Percentiles rank a stretch among this genome's conserved stretches.
These are phyloP conservation scores for Aspergillus sp. DNA, from an alignment of 2,329 filamentous ascomycete genomes.

Conservation along the genomic window DNA sequence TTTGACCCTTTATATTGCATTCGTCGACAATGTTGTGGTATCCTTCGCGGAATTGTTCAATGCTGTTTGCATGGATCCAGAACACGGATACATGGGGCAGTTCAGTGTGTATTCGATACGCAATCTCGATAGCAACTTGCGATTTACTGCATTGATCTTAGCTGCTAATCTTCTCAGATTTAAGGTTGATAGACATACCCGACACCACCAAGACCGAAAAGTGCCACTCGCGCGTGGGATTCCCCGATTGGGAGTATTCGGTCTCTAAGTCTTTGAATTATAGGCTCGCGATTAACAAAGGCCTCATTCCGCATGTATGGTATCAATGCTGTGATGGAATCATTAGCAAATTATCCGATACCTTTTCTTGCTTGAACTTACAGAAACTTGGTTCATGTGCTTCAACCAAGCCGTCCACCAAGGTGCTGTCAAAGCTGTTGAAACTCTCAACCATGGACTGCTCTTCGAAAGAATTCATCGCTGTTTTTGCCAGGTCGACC, in stretches of 20 bases:
- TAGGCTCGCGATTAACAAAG: constrained; percentile 6
- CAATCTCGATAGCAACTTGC: constrained; percentile 10
- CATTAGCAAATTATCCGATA: neutral
- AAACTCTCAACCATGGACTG: neutral
- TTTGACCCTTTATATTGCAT: constrained; percentile 1
- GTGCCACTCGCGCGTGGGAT: constrained; percentile 3
- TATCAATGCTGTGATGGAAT: constrained; percentile 4
- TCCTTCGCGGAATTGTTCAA: constrained; percentile 7
- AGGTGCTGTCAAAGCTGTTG: neutral
- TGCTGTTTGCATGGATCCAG: constrained; percentile 9
- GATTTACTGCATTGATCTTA: constrained; percentile 6
- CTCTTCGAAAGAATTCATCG: neutral
- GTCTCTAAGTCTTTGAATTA: constrained; percentile 1
- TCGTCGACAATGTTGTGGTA: constrained; percentile 4
- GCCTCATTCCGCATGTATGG: constrained; percentile 6
- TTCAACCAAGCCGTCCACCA: neutral
- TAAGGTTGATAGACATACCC: constrained; percentile 1
- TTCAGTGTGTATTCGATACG: constrained; percentile 2
- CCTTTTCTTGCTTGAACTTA: neutral
- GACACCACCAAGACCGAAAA: constrained; percentile 10
- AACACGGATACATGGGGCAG: constrained; percentile 4
- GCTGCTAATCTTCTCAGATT: neutral
- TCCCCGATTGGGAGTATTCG: constrained; percentile 2
- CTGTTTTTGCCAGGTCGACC: constrained; percentile 4
- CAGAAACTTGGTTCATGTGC: neutral